These are phyloP conservation scores for Calycina herbarum DNA, from an alignment of 2,329 filamentous ascomycete genomes.

Conservation along the genomic window DNA sequence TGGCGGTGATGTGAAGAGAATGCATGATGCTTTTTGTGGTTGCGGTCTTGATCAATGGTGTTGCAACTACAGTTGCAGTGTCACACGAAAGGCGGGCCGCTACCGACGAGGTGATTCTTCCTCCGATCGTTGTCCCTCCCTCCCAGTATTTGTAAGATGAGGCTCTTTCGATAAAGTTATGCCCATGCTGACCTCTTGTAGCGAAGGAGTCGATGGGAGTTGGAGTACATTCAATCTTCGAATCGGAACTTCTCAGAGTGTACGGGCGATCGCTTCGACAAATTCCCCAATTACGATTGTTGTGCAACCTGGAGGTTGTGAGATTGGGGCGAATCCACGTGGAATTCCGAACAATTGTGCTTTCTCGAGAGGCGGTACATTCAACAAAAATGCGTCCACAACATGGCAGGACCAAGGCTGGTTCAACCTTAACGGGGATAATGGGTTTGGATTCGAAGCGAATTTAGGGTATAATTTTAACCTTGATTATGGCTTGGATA, in stretches of 20 bases:
- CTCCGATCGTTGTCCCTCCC: constrained; percentile 8
- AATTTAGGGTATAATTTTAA: constrained; percentile 22
- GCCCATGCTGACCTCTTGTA: constrained; percentile 17
- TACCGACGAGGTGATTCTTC: background rate
- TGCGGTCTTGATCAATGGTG: background rate
- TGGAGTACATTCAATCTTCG: constrained; percentile 69
- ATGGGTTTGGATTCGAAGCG: constrained; percentile 34
- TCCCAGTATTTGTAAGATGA: constrained; percentile 16
- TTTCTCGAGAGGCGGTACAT: constrained; percentile 39
- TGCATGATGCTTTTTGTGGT: constrained; percentile 4
- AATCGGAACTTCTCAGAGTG: constrained; percentile 51
- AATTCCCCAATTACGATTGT: constrained; percentile 41
- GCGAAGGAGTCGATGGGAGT: constrained; percentile 55
- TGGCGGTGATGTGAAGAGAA: too few species aligned
- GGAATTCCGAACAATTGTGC: constrained; percentile 40
- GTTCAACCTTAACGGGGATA: constrained; percentile 40
- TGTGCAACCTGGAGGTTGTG: constrained; percentile 38
- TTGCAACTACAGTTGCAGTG: constrained; percentile 6
- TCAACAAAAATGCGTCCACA: constrained; percentile 38
- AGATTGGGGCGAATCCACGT: constrained; percentile 33
- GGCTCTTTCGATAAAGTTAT: background rate
- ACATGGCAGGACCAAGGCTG: constrained; percentile 38
- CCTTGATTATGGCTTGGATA: constrained; percentile 25
- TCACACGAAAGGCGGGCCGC: background rate
- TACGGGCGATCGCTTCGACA: constrained; percentile 42